These are phyloP conservation scores for Lonicera japonica DNA, from an alignment of 129 eudicot species.

Conservation along the genomic window DNA sequence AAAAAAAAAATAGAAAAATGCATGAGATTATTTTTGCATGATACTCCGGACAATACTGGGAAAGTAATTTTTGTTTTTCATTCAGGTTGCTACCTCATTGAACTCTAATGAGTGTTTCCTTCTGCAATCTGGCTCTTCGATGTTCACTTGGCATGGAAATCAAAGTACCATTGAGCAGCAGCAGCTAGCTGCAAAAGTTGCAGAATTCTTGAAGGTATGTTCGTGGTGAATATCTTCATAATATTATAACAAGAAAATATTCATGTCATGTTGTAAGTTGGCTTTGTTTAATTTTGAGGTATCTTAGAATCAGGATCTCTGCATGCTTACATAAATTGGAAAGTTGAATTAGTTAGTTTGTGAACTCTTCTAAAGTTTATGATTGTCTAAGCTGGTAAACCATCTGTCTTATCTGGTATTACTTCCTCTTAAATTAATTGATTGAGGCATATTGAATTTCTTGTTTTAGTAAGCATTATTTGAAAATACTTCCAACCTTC, in stretches of 20 bases:
- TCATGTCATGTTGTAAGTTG: not conserved
- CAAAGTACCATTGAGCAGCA: conserved; percentile 90
- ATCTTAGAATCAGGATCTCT: not conserved
- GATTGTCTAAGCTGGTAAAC: no score
- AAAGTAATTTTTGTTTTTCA: conserved; percentile 5
- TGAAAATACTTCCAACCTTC: no score
- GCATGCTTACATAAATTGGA: not conserved
- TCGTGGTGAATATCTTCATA: not conserved
- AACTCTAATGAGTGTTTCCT: conserved; percentile 78
- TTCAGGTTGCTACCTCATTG: conserved; percentile 79
- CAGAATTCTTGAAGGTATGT: conserved; percentile 84
- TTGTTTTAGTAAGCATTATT: no score
- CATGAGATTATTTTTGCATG: no score
- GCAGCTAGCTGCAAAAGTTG: conserved; percentile 72
- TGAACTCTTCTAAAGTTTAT: no score
- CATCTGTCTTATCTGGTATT: no score
- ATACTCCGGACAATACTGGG: not conserved
- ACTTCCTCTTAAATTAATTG: no score
- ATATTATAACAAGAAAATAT: no score
- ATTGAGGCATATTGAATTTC: no score
- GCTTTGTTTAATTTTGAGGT: not conserved
- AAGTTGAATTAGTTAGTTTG: not conserved
- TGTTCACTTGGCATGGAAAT: conserved; percentile 88
- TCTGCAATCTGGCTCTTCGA: conserved; percentile 86
- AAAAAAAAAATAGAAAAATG: no score